Evolutionary conservation across 306 rosid species (phyloP).

Genomic region (Pyrus bretschneideri): DNA sequence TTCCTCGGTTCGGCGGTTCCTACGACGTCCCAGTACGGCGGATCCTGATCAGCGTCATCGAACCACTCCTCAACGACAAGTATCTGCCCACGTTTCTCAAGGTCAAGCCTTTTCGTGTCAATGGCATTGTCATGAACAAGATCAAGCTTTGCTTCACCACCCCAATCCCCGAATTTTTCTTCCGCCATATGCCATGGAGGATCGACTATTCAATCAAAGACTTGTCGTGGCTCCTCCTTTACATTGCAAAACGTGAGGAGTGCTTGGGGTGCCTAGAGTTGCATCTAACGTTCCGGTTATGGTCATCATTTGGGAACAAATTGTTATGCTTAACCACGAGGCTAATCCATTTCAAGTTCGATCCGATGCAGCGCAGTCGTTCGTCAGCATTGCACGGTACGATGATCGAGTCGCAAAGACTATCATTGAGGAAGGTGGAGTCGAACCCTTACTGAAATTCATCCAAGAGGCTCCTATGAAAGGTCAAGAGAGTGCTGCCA

Average conservation of each 20-base stretch:
- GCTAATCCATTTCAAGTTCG: background rate
- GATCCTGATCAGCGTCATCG: no score
- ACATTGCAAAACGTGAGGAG: no score
- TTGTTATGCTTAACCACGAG: background rate
- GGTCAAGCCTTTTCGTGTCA: no score
- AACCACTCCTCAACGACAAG: no score
- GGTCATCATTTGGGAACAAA: background rate
- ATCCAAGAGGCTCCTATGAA: conserved; percentile 53
- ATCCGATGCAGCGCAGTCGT: background rate
- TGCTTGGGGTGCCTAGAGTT: no score
- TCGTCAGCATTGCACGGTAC: background rate
- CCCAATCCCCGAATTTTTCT: background rate
- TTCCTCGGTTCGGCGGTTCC: no score
- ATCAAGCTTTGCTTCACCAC: background rate
- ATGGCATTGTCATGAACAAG: background rate
- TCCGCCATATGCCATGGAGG: no score
- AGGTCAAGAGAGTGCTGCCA: conserved; percentile 60
- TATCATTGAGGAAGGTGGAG: conserved; percentile 67
- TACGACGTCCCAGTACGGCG: no score
- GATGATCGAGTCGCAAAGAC: conserved; percentile 45
- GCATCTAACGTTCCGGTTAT: background rate
- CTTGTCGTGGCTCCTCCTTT: background rate
- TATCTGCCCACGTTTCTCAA: no score
- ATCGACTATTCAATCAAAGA: background rate
- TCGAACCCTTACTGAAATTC: conserved; percentile 47